Percentiles rank a stretch among this genome's conserved stretches.
These are phyloP conservation scores for Lasiodiplodia theobromae DNA, from an alignment of 2,329 filamentous ascomycete species.

Conservation along the genomic window DNA sequence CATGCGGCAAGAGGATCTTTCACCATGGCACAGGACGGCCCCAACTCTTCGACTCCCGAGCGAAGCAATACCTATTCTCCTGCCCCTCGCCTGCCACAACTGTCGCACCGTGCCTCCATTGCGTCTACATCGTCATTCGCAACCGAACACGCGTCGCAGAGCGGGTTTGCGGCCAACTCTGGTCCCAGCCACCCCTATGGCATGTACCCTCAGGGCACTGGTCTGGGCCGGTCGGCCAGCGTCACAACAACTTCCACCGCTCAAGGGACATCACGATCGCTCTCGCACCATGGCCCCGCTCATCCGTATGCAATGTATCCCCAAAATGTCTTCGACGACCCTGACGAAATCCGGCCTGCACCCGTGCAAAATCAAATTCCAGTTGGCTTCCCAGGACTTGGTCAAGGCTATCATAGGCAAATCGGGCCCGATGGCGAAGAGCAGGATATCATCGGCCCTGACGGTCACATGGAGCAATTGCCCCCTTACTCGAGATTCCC, in stretches of 20 bases:
- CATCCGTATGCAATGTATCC: constrained; percentile 89
- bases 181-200: constrained; percentile 84
- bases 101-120: constrained; percentile 46
- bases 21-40: constrained; percentile 34
- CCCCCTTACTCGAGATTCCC: constrained; percentile 92
- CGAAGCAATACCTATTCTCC: constrained; percentile 38
- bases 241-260: constrained; percentile 75
- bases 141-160: constrained; percentile 57
- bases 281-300: constrained; percentile 71
- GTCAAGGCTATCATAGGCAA: constrained; percentile 72
- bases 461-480: constrained; percentile 88
- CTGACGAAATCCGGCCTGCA: constrained; percentile 44
- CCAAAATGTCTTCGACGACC: constrained; percentile 73
- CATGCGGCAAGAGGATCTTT: constrained; percentile 36
- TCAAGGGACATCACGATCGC: constrained; percentile 63
- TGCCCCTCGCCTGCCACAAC: constrained; percentile 29
- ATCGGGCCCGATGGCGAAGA: constrained; percentile 85
- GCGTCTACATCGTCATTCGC: constrained; percentile 52
- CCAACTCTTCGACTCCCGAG: constrained; percentile 31
- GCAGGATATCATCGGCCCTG: constrained; percentile 83
- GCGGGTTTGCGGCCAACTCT: constrained; percentile 69
- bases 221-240: constrained; percentile 64
- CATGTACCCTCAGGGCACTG: constrained; percentile 79
- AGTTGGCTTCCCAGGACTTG: constrained; percentile 76
- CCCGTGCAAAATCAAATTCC: constrained; percentile 55